These are phyloP conservation scores for Syncephalastrum racemosum DNA, from an alignment of 371 early-diverging fungal genomes.

Conservation along the genomic window DNA sequence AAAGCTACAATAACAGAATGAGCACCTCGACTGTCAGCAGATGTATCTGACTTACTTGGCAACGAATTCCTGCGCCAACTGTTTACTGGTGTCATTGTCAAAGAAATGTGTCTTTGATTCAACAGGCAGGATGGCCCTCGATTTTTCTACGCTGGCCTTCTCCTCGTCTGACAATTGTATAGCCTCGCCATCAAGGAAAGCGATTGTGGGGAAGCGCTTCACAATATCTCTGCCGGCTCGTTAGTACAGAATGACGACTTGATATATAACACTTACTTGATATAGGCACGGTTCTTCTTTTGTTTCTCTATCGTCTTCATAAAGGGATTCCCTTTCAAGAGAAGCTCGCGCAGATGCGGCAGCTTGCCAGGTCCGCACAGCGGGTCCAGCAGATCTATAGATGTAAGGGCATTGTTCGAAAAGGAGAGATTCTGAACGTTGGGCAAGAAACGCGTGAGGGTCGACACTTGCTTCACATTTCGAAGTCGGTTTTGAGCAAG, in stretches of 20 bases:
- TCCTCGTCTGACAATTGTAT: conserved; percentile 28
- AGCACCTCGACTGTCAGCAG: neutral
- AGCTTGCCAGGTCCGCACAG: conserved; percentile 54
- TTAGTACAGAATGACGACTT: neutral
- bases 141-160: conserved; percentile 25
- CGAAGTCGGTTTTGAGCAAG: conserved; percentile 50
- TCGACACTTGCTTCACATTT: conserved; percentile 52
- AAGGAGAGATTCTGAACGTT: conserved; percentile 58
- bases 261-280: conserved; percentile 10
- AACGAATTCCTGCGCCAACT: conserved; percentile 28
- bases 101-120: conserved; percentile 30
- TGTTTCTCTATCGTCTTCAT: conserved; percentile 40
- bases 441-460: conserved; percentile 51
- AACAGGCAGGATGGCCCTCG: conserved; percentile 29
- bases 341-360: conserved; percentile 46
- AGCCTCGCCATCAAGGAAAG: conserved; percentile 47
- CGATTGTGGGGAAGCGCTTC: conserved; percentile 55
- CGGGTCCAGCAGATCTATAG: conserved; percentile 48
- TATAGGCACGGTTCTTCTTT: conserved; percentile 44
- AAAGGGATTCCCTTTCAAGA: conserved; percentile 56
- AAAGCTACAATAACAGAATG: conserved; percentile 3
- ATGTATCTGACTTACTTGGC: conserved; percentile 14
- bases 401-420: conserved; percentile 50
- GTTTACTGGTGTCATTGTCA: conserved; percentile 33
- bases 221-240: conserved; percentile 25